Percentiles rank a stretch among this genome's conserved stretches.
phyloP scores from a whole-genome alignment of 2,329 filamentous ascomycete species.

The Fusarium falciforme region DNA sequence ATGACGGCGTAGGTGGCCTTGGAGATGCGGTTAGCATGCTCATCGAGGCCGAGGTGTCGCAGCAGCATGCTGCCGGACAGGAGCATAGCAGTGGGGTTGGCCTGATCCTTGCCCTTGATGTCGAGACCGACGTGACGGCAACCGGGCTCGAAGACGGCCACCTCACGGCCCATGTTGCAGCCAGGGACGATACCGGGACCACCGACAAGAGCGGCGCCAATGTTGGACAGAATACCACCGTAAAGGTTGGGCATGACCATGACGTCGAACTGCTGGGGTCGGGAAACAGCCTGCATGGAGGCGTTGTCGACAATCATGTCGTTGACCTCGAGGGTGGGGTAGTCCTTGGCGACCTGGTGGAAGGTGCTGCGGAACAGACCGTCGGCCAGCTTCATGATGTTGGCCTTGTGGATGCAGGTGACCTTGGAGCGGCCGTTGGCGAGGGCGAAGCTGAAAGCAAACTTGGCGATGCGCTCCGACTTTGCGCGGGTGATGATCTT shows the following conservation, averaged over 20 bases:
- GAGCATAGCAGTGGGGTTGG: slow-evolving; percentile 96
- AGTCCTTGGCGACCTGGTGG: slow-evolving; percentile 92
- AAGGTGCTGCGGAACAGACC: slow-evolving; percentile 99
- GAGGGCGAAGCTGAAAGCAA: slow-evolving; percentile 96
- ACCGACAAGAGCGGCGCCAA: slow-evolving; percentile 95
- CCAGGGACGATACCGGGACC: slow-evolving; percentile 97
- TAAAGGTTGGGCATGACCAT: slow-evolving; percentile 99
- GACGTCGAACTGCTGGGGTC: slow-evolving; percentile 98
- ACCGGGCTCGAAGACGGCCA: slow-evolving; percentile 98
- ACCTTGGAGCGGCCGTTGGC: slow-evolving; percentile 99
- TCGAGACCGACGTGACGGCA: slow-evolving; percentile 99
- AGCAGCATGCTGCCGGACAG: slow-evolving; percentile 97
- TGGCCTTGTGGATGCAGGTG: slow-evolving; percentile 99
- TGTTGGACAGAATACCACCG: slow-evolving; percentile 98
- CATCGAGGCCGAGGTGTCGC: slow-evolving; percentile 95
- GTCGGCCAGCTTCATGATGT: slow-evolving; percentile 99
- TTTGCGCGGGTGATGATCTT: slow-evolving; percentile 99
- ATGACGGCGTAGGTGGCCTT: slow-evolving; percentile 84
- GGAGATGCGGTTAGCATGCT: slow-evolving; percentile 98
- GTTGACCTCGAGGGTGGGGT: slow-evolving; percentile 93
- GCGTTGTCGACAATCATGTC: slow-evolving; percentile 99
- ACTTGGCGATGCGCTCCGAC: slow-evolving; percentile 99
- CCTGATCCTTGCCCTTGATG: slow-evolving; percentile 99
- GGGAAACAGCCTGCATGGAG: slow-evolving; percentile 97
- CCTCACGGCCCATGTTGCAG: slow-evolving; percentile 99